Conservation (phyloP, 768 basidiomycete species). For the Macrolepiota albuminosa region DNA sequence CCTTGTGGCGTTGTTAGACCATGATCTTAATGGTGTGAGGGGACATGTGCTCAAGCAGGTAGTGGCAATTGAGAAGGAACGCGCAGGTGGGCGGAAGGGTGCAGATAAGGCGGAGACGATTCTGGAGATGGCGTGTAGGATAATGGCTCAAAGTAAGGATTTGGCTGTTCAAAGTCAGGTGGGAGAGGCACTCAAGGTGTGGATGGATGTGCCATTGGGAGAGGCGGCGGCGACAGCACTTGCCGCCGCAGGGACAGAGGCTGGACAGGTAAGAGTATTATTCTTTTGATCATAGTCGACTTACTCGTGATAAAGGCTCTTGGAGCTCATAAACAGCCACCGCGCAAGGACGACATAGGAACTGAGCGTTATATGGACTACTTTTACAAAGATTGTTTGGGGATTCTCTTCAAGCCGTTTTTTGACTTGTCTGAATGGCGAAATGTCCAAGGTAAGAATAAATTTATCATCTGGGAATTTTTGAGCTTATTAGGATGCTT, state of each 20-base stretch:
- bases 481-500: conserved; percentile 3
- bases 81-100: conserved; percentile 47
- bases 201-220: conserved; percentile 71
- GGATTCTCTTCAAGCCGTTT: conserved; percentile 80
- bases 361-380: conserved; percentile 90
- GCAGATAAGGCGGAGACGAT: conserved; percentile 70
- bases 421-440: conserved; percentile 64
- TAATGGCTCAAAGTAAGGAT: conserved; percentile 78
- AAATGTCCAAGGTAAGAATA: conserved; percentile 27
- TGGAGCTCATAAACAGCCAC: conserved; percentile 28
- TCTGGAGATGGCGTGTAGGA: conserved; percentile 66
- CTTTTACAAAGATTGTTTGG: conserved; percentile 83
- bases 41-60: conserved; percentile 82
- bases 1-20: conserved; percentile 80
- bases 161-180: conserved; percentile 87
- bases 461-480: background rate
- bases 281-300: background rate
- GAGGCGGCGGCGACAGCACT: conserved; percentile 23
- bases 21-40: conserved; percentile 85
- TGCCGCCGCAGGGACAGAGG: conserved; percentile 29
- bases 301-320: conserved; percentile 31
- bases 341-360: conserved; percentile 78
- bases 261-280: conserved; percentile 21
- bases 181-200: conserved; percentile 77
- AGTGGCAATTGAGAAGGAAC: conserved; percentile 63